These are phyloP conservation scores for Ampelocalamus luodianensis DNA, from an alignment of 176 grass and related monocot species.

Conservation along the genomic window DNA sequence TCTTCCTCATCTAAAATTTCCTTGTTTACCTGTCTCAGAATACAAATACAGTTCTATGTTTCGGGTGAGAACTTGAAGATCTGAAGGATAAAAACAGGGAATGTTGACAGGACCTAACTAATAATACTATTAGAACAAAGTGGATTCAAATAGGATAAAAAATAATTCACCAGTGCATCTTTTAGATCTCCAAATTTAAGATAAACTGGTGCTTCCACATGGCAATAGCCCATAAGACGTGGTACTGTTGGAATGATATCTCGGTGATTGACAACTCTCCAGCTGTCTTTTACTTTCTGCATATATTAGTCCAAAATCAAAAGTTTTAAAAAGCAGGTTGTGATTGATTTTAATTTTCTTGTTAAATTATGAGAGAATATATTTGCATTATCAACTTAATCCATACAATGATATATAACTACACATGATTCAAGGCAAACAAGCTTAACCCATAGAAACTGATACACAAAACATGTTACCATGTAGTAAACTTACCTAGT, in stretches of 20 bases:
- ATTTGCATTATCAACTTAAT: constrained; percentile 11
- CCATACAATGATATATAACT: constrained; percentile 10
- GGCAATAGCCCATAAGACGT: constrained; percentile 97
- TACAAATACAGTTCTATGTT: constrained; percentile 25
- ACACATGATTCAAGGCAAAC: constrained; percentile 17
- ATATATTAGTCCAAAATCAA: constrained; percentile 44
- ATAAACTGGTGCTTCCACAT: constrained; percentile 93
- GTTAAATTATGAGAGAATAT: background rate
- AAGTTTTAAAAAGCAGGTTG: constrained; percentile 19
- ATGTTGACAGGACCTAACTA: background rate
- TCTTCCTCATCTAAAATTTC: constrained; percentile 64
- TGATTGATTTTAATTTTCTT: constrained; percentile 5
- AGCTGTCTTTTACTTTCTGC: constrained; percentile 97
- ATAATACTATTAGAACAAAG: constrained; percentile 6
- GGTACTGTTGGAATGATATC: constrained; percentile 97
- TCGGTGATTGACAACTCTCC: constrained; percentile 94
- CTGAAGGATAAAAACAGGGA: constrained; percentile 24
- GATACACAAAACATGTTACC: constrained; percentile 15
- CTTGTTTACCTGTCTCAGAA: constrained; percentile 56
- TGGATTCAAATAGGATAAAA: background rate
- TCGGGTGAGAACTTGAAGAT: background rate
- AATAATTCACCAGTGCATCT: constrained; percentile 58
- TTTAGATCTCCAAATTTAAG: constrained; percentile 72
- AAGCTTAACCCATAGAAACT: background rate
- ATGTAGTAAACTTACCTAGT: background rate